These are phyloP conservation scores for Boletus insuetus DNA, from an alignment of 768 basidiomycete species.

Conservation along the genomic window DNA sequence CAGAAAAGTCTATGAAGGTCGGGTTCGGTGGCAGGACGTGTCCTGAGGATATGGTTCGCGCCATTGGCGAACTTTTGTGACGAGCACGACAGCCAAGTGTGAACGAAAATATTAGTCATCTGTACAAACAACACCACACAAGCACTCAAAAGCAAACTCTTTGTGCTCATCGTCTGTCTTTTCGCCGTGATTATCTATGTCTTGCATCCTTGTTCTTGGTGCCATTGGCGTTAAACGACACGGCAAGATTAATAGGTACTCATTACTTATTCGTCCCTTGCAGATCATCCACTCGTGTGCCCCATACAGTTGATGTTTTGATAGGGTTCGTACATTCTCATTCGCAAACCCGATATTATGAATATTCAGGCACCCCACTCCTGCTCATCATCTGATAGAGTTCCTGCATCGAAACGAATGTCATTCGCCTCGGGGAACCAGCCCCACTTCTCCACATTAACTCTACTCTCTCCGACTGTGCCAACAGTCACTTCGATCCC, in stretches of 20 bases:
- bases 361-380: conserved; percentile 12
- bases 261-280: conserved; percentile 31
- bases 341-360: no score
- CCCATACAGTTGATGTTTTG: conserved; percentile 45
- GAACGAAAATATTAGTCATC: conserved; percentile 14
- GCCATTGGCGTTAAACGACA: conserved; percentile 68
- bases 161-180: not conserved
- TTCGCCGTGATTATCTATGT: conserved; percentile 65
- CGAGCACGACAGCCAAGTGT: not conserved
- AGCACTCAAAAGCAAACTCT: not conserved
- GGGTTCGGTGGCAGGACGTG: conserved; percentile 50
- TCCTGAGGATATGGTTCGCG: conserved; percentile 13
- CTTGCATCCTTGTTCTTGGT: conserved; percentile 38
- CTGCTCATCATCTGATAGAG: not conserved
- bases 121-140: not conserved
- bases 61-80: conserved; percentile 18
- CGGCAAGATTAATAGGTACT: conserved; percentile 47
- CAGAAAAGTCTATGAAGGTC: conserved; percentile 54
- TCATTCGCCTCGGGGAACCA: conserved; percentile 52
- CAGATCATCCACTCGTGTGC: conserved; percentile 57
- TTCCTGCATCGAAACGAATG: not conserved
- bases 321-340: conserved; percentile 24
- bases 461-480: conserved; percentile 49
- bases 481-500: conserved; percentile 64
- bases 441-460: conserved; percentile 51